These are phyloP conservation scores for Vitellaria paradoxa DNA, from an alignment of 179 eudicot genomes.

Conservation along the genomic window DNA sequence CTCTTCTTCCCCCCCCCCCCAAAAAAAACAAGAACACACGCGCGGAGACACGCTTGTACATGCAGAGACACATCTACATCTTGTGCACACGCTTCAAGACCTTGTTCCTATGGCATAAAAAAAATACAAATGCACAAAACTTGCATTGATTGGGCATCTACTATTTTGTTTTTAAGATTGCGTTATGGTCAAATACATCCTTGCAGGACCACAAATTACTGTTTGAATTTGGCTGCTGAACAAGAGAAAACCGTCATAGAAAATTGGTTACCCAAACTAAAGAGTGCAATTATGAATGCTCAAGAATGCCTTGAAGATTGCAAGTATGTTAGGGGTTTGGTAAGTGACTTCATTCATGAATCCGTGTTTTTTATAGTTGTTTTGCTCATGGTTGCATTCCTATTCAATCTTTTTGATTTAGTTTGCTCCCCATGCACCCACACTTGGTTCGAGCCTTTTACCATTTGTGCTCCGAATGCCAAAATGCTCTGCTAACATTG, in stretches of 20 bases:
- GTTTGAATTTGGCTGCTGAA: conserved; percentile 81
- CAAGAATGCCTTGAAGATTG: conserved; percentile 82
- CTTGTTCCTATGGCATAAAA: not conserved
- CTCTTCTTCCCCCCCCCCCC: not conserved
- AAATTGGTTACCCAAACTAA: conserved; percentile 84
- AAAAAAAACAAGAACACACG: too few relatives aligned
- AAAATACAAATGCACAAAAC: not conserved
- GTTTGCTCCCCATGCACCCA: too few relatives aligned
- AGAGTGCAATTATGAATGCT: conserved; percentile 59
- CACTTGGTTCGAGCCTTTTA: too few relatives aligned
- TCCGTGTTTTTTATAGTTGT: not conserved
- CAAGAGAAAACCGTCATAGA: conserved; percentile 87
- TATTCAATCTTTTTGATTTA: too few relatives aligned
- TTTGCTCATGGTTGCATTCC: too few relatives aligned
- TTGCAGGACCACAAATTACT: conserved; percentile 81
- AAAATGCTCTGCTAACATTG: too few relatives aligned
- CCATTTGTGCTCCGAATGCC: too few relatives aligned
- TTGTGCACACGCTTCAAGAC: not conserved
- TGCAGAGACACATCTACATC: not conserved
- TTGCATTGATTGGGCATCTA: not conserved
- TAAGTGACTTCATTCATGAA: conserved; percentile 34
- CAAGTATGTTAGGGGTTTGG: conserved; percentile 85
- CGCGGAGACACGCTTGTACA: not conserved
- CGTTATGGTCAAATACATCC: conserved; percentile 8
- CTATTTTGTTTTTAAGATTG: conserved; percentile 8